phyloP scores from a whole-genome alignment of 148 eudicot genomes.

The Dianthus caryophyllus region DNA sequence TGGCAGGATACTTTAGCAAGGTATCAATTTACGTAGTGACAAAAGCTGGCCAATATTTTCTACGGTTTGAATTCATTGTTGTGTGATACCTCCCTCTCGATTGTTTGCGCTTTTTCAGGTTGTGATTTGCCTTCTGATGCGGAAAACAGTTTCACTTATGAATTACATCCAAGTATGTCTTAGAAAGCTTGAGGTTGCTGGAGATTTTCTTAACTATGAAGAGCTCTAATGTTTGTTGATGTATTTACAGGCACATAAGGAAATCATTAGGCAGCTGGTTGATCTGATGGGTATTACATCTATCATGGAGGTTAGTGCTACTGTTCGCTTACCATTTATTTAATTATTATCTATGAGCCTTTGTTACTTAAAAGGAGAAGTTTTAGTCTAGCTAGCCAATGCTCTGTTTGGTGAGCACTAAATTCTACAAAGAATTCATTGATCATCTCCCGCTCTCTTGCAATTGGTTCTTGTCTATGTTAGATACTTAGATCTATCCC shows the following conservation, averaged over 20 bases:
- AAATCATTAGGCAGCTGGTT: conserved; percentile 69
- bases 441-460: too few relatives aligned
- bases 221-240: conserved; percentile 14
- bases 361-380: conserved; percentile 12
- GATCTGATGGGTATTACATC: conserved; percentile 93
- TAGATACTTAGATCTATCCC: too few relatives aligned
- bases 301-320: conserved; percentile 84
- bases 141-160: conserved; percentile 81
- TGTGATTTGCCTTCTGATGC: conserved; percentile 74
- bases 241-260: conserved; percentile 60
- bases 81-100: not conserved
- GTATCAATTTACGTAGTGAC: conserved; percentile 28
- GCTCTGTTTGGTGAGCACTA: too few relatives aligned
- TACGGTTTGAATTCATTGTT: not conserved
- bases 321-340: not conserved
- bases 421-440: too few relatives aligned
- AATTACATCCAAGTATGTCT: conserved; percentile 73
- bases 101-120: conserved; percentile 38
- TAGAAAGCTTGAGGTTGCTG: not conserved
- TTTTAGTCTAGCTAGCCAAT: too few relatives aligned
- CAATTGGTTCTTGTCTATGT: too few relatives aligned
- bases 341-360: conserved; percentile 3
- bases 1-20: conserved; percentile 97
- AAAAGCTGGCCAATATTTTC: not conserved
- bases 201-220: not conserved